Evolutionary conservation across 306 rosid species (phyloP), one percentile per base, ranked within the genome.

Genomic region (Pachyrhizus erosus): DNA sequence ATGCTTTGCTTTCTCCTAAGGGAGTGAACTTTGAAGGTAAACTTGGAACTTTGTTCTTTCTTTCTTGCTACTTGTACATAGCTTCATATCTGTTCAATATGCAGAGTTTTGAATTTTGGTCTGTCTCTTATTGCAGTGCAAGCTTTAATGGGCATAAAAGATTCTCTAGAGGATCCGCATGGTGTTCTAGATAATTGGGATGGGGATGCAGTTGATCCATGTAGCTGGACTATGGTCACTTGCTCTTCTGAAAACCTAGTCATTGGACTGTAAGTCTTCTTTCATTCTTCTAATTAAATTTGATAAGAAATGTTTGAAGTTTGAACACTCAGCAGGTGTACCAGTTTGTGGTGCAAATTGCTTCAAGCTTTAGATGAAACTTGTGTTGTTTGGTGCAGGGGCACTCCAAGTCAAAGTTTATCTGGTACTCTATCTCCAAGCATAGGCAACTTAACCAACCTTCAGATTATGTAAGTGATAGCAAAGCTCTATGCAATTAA

Each of bases 201-300:
- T 83, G 91, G 83, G 6, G 91, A 92, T 70, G 87, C 99, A n/a
- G 99, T 96, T 86, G 99, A 96, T 88, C 99, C 99, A 79, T 96
- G 99, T 89, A 96, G 98, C 77, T 96, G 99, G 99, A 93, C 96
- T 52, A 96, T 96, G 99, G 97, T 96, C 77, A 93, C 97, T 10
- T 96, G 99, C 86, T 96, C 99, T n/a, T 42, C 89, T 70, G 99
- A 93, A 20, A 90, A 85, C 81, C 70, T 92, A 8, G 99, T 96
- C 82, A 88, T 91, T 87, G 94, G 97, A 88, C 79, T 96, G 99
- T 96, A 85, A 91, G 93, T 80, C 43, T 52, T 65, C 29, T 67
- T 82, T 48, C 80, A 68, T 49, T 81, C 62, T 82, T 76, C 20
- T 65, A 48, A 37, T 65, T 71, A 76, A 76, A 77, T 5, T 14